These are phyloP conservation scores for Lagenaria siceraria DNA, from an alignment of 306 rosid genomes.

Conservation along the genomic window DNA sequence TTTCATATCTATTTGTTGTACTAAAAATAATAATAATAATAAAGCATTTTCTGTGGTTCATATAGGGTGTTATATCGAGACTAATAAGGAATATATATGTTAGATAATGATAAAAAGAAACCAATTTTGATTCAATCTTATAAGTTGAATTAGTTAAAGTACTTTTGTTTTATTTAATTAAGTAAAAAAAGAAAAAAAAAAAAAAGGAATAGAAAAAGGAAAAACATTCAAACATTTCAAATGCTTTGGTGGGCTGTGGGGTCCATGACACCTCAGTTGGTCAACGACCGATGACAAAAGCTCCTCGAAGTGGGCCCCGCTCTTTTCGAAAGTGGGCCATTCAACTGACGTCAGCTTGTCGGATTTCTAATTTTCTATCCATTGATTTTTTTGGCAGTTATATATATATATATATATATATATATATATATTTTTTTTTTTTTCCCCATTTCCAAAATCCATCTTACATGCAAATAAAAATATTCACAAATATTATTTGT, in stretches of 20 bases:
- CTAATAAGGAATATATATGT: neutral
- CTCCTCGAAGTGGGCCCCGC: constrained; percentile 26
- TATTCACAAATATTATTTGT: too few relatives aligned
- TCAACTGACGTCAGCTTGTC: constrained; percentile 23
- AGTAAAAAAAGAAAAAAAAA: too few relatives aligned
- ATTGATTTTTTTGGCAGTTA: neutral
- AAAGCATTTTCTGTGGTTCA: too few relatives aligned
- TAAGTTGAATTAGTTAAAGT: neutral
- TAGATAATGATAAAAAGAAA: neutral
- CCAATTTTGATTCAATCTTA: neutral
- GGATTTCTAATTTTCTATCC: constrained; percentile 5
- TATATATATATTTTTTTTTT: too few relatives aligned
- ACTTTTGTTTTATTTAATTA: neutral
- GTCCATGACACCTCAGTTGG: constrained; percentile 26
- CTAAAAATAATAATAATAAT: too few relatives aligned
- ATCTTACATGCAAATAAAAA: neutral
- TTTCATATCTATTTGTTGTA: too few relatives aligned
- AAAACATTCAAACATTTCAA: neutral
- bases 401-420: neutral
- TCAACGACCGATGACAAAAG: constrained; percentile 51
- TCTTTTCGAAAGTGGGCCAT: neutral
- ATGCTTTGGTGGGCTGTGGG: constrained; percentile 2
- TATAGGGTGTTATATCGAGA: too few relatives aligned
- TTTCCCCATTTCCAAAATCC: neutral
- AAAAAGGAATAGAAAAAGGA: neutral